A percentile compares a stretch with the other conserved stretches of the same genome.
These are phyloP conservation scores for Boechera divaricarpa DNA, from an alignment of 345 rosid genomes.

Conservation along the genomic window DNA sequence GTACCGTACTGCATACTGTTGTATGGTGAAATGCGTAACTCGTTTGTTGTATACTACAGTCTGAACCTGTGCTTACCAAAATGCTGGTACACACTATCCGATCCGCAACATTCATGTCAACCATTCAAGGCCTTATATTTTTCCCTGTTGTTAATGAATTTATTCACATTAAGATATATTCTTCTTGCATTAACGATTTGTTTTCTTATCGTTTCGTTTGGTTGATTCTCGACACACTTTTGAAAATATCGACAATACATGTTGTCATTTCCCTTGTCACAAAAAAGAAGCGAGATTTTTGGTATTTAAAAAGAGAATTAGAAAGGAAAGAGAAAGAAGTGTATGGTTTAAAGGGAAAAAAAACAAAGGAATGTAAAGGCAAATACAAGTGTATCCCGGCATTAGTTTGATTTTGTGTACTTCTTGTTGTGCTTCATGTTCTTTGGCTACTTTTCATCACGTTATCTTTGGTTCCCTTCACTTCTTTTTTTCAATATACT, in stretches of 20 bases:
- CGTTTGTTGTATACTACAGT: too few relatives aligned
- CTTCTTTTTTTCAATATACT: not conserved
- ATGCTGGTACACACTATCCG: too few relatives aligned
- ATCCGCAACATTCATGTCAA: too few relatives aligned
- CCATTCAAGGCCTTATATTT: not conserved
- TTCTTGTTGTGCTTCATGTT: conserved; percentile 35
- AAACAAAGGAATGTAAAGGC: conserved; percentile 27
- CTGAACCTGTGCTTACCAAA: too few relatives aligned
- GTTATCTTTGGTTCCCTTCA: conserved; percentile 15
- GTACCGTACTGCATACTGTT: too few relatives aligned
- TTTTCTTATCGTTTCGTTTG: not conserved
- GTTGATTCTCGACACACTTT: not conserved
- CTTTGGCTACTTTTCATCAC: conserved; percentile 29
- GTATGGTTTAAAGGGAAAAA: conserved; percentile 27
- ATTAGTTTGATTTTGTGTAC: conserved; percentile 32
- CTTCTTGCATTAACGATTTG: not conserved
- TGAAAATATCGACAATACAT: conserved; percentile 2
- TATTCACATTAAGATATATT: not conserved
- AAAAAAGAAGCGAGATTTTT: not conserved
- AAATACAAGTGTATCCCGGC: conserved; percentile 32
- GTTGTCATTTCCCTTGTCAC: not conserved
- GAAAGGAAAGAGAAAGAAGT: conserved; percentile 3
- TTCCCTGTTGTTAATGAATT: not conserved
- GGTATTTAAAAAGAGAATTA: conserved; percentile 4
- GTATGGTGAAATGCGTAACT: too few relatives aligned